A percentile compares a stretch with the other conserved stretches of the same genome.
Conservation (phyloP, 2,329 filamentous ascomycete genomes). For the Immersiporthe knoxdaviesiana region DNA sequence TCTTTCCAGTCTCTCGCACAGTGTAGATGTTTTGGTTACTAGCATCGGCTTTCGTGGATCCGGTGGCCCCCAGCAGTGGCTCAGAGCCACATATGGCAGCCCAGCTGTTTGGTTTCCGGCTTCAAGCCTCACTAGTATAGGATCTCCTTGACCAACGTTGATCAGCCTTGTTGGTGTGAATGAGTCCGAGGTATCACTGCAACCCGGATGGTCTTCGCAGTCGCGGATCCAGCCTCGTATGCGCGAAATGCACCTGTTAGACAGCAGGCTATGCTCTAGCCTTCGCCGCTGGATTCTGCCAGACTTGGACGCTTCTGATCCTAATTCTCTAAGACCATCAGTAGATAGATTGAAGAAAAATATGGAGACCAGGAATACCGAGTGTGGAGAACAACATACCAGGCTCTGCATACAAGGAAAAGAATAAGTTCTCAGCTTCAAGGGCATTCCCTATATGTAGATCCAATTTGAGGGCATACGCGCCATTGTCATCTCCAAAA, state of each 20-base stretch:
- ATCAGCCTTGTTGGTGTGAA: background rate
- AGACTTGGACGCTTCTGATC: background rate
- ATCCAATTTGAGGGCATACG: background rate
- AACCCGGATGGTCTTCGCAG: background rate
- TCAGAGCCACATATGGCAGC: background rate
- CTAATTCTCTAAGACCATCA: background rate
- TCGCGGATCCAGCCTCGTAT: background rate
- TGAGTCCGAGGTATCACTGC: background rate
- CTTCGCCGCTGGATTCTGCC: background rate
- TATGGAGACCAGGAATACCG: background rate
- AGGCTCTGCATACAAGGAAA: background rate
- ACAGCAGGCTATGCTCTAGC: background rate
- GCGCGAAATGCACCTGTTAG: background rate
- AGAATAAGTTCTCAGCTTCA: background rate
- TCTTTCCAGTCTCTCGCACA: background rate
- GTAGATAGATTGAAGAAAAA: too few species aligned
- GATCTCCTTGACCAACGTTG: background rate
- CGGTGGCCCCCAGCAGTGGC: background rate
- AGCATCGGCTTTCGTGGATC: background rate
- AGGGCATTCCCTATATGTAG: background rate
- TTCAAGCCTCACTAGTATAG: background rate
- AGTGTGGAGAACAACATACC: background rate
- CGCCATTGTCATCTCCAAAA: background rate
- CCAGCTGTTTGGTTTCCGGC: background rate
- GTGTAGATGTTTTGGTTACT: background rate